Percentiles rank a stretch among this genome's conserved stretches.
Evolutionary conservation across 805 yeast species (phyloP).

Genomic region (Candida glaebosa): DNA sequence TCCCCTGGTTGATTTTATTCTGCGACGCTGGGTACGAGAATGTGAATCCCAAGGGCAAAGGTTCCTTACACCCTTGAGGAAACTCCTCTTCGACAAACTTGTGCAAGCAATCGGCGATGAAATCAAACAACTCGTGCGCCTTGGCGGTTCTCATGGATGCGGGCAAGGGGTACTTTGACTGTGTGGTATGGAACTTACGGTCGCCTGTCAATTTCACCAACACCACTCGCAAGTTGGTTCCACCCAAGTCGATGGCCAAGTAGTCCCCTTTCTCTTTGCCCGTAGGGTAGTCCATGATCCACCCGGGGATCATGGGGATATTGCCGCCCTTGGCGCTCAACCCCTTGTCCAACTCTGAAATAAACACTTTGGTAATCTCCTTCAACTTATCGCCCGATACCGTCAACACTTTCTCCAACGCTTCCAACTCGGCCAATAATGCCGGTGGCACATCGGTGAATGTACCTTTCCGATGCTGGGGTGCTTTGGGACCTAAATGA

Average conservation of each 20-base stretch:
- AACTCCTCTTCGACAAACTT: constrained; percentile 62
- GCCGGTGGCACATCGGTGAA: constrained; percentile 62
- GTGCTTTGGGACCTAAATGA: constrained; percentile 79
- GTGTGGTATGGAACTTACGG: constrained; percentile 79
- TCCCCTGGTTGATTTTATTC: constrained; percentile 76
- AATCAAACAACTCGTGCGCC: constrained; percentile 74
- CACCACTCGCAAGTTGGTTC: constrained; percentile 93
- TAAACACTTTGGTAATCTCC: constrained; percentile 71
- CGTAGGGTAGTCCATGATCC: constrained; percentile 93
- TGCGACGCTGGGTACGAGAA: constrained; percentile 91
- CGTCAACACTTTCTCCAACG: constrained; percentile 59
- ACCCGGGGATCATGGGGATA: constrained; percentile 95
- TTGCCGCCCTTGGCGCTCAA: constrained; percentile 71
- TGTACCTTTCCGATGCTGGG: constrained; percentile 70
- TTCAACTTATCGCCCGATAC: constrained; percentile 59
- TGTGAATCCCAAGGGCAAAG: constrained; percentile 87
- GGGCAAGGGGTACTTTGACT: constrained; percentile 83
- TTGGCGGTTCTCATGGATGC: constrained; percentile 71
- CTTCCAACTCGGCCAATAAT: constrained; percentile 54
- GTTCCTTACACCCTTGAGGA: constrained; percentile 62
- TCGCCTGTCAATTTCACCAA: constrained; percentile 80
- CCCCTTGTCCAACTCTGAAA: constrained; percentile 78
- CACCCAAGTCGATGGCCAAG: constrained; percentile 94
- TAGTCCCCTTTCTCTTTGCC: constrained; percentile 89
- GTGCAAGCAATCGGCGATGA: constrained; percentile 79